These are phyloP conservation scores for Magnaporthiopsis incrustans DNA, from an alignment of 2,329 filamentous ascomycete genomes.

Conservation along the genomic window DNA sequence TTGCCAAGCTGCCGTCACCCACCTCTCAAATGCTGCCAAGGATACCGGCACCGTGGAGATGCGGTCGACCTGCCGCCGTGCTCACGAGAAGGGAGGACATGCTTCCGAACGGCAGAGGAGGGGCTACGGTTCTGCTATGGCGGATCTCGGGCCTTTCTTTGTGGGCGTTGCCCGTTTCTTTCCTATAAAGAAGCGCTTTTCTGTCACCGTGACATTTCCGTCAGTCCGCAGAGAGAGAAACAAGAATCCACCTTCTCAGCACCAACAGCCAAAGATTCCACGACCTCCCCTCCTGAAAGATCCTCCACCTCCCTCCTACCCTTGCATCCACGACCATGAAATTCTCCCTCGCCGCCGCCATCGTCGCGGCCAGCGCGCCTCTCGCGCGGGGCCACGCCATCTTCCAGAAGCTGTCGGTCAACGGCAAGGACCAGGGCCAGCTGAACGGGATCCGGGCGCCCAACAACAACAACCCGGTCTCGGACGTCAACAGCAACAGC, in stretches of 20 bases:
- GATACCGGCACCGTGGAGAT: background rate
- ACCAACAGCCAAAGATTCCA: constrained; percentile 6
- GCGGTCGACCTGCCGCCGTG: background rate
- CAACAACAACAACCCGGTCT: constrained; percentile 44
- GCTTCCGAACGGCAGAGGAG: background rate
- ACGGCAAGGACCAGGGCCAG: constrained; percentile 33
- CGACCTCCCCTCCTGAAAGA: background rate
- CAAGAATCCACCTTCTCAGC: constrained; percentile 3
- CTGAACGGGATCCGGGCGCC: constrained; percentile 39
- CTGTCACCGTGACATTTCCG: background rate
- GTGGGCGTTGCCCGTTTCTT: background rate
- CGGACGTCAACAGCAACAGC: constrained; percentile 38
- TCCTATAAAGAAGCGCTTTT: background rate
- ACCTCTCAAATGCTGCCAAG: background rate
- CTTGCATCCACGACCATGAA: constrained; percentile 23
- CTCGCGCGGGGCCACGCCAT: constrained; percentile 32
- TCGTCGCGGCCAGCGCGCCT: constrained; percentile 23
- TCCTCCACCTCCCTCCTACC: background rate
- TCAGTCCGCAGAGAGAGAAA: constrained; percentile 8
- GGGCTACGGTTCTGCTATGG: background rate
- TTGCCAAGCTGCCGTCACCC: background rate
- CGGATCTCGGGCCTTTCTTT: background rate
- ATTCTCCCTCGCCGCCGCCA: constrained; percentile 24
- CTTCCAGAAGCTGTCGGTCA: constrained; percentile 39
- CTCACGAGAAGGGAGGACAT: background rate